Percentiles rank a stretch among this genome's conserved stretches.
These are phyloP conservation scores for Volvox reticuliferus DNA, from an alignment of 139 green algal species.

Conservation along the genomic window DNA sequence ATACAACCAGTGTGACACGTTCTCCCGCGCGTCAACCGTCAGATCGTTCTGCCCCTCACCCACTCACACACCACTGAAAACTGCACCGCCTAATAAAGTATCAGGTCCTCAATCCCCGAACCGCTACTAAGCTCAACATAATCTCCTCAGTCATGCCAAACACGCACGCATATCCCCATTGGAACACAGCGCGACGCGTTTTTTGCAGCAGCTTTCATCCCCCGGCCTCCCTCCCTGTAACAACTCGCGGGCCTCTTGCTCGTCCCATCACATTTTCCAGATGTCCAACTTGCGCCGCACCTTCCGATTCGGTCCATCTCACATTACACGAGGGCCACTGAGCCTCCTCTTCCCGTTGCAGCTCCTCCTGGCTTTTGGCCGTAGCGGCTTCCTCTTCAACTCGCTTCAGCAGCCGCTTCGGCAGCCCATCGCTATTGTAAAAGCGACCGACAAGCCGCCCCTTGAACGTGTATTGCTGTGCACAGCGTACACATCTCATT, in stretches of 20 bases:
- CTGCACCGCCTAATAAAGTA: too few relatives aligned
- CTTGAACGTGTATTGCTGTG: slow-evolving; percentile 43
- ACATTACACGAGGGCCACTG: slow-evolving; percentile 65
- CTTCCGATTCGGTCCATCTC: slow-evolving; percentile 67
- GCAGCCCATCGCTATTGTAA: background rate
- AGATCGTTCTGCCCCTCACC: too few relatives aligned
- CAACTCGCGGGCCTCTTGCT: too few relatives aligned
- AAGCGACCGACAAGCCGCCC: slow-evolving; percentile 8
- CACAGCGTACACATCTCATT: too few relatives aligned
- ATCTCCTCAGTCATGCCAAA: too few relatives aligned
- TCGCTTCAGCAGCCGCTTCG: background rate
- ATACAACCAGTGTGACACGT: too few relatives aligned
- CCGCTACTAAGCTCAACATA: too few relatives aligned
- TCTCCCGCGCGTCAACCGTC: too few relatives aligned
- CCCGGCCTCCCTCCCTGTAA: background rate
- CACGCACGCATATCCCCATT: too few relatives aligned
- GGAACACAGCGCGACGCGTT: too few relatives aligned
- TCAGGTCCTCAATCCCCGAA: too few relatives aligned
- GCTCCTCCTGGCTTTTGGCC: slow-evolving; percentile 50
- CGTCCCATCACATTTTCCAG: background rate
- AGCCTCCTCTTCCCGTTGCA: slow-evolving; percentile 45
- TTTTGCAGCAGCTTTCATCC: background rate
- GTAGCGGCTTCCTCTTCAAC: slow-evolving; percentile 24
- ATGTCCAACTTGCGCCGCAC: slow-evolving; percentile 23
- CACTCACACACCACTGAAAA: too few relatives aligned